Percentiles rank a stretch among this genome's conserved stretches.
Conservation (phyloP, 2,329 filamentous ascomycete species). For the Ceratocystiopsis brevicomis region DNA sequence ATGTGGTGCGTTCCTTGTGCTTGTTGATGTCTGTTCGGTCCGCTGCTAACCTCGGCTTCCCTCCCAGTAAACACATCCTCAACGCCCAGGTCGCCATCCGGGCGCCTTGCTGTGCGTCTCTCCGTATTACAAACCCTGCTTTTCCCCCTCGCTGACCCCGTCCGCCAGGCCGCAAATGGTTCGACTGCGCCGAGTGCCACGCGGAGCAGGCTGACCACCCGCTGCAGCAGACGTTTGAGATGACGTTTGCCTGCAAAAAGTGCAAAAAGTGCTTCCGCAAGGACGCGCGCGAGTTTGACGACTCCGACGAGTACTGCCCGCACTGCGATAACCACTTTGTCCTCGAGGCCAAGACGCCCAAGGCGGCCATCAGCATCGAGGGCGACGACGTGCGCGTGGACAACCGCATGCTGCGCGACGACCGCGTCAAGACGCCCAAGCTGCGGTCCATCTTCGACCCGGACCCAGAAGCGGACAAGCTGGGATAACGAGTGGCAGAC, state of each 20-base stretch:
- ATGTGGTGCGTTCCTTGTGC: constrained; percentile 2
- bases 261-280: constrained; percentile 98
- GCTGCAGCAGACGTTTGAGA: constrained; percentile 62
- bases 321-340: constrained; percentile 99
- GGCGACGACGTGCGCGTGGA: constrained; percentile 79
- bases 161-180: constrained; percentile 72
- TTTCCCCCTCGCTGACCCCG: neutral
- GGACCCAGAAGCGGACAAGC: constrained; percentile 51
- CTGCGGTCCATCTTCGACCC: constrained; percentile 56
- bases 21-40: no score
- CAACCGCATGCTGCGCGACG: constrained; percentile 81
- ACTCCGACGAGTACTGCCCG: constrained; percentile 95
- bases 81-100: constrained; percentile 96
- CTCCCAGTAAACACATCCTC: constrained; percentile 75
- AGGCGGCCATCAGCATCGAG: constrained; percentile 70
- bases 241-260: constrained; percentile 96
- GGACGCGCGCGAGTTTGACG: constrained; percentile 78
- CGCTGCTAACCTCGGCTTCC: neutral
- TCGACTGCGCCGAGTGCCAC: constrained; percentile 95
- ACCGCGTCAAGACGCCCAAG: constrained; percentile 45
- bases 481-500: constrained; percentile 37
- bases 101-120: constrained; percentile 68
- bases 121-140: no score
- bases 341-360: constrained; percentile 68
- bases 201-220: constrained; percentile 58